A percentile compares a stretch with the other conserved stretches of the same genome.
These are phyloP conservation scores for Dendrostoma leiphaemia DNA, from an alignment of 2,329 filamentous ascomycete genomes.

Conservation along the genomic window DNA sequence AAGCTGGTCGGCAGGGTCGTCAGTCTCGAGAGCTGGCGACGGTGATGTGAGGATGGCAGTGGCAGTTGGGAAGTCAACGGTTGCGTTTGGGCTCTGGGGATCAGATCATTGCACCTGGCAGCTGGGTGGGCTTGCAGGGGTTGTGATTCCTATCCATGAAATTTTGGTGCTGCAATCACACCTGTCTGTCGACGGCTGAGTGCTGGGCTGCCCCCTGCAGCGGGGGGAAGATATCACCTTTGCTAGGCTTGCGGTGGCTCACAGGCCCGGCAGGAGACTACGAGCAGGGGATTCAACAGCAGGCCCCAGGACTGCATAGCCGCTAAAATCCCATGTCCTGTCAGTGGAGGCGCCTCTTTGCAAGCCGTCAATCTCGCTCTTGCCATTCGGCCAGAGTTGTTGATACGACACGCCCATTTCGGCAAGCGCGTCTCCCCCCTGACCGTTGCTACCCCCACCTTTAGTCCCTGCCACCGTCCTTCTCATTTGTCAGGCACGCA, in stretches of 20 bases:
- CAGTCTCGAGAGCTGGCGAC: conserved; percentile 23
- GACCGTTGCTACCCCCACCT: conserved; percentile 8
- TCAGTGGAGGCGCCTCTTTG: too few relatives aligned
- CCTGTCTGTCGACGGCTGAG: too few relatives aligned
- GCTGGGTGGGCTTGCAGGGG: background rate
- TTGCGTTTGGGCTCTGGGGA: conserved; percentile 8
- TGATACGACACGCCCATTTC: conserved; percentile 16
- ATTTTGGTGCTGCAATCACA: too few relatives aligned
- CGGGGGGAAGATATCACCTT: background rate
- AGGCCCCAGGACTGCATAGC: too few relatives aligned
- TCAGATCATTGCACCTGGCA: conserved; percentile 1
- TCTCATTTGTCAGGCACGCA: conserved; percentile 6
- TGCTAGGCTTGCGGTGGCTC: too few relatives aligned
- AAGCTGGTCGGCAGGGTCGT: conserved; percentile 9
- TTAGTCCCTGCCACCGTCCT: background rate
- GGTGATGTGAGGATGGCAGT: conserved; percentile 13
- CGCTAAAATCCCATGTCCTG: too few relatives aligned
- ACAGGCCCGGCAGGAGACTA: background rate
- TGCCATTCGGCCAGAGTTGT: conserved; percentile 7
- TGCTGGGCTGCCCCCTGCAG: background rate
- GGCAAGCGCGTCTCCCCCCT: conserved; percentile 10
- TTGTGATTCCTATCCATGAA: too few relatives aligned
- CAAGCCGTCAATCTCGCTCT: conserved; percentile 6
- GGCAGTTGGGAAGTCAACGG: conserved; percentile 16
- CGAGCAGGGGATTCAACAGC: too few relatives aligned